A percentile compares a stretch with the other conserved stretches of the same genome.
Evolutionary conservation across 2,329 filamentous ascomycete genomes (phyloP).

Genomic region (Fusarium lyarnte): DNA sequence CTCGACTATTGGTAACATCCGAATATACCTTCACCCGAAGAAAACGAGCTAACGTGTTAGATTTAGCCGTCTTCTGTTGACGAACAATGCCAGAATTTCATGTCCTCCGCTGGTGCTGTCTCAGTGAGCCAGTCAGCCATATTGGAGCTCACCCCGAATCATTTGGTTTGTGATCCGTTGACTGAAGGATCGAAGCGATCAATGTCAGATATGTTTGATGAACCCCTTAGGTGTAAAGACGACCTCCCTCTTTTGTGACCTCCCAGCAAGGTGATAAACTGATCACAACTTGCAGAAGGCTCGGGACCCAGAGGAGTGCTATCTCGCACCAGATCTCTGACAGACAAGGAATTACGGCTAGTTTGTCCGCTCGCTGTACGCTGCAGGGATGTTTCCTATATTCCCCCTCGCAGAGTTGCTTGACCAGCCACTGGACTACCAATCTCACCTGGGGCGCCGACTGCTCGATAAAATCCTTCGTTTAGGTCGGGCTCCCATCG

Average conservation of each 20-base stretch:
- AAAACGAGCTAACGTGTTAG: not conserved
- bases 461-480: constrained; percentile 55
- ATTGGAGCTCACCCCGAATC: not conserved
- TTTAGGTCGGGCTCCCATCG: constrained; percentile 65
- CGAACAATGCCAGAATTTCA: not conserved
- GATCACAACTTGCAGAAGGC: not conserved
- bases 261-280: not conserved
- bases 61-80: not conserved
- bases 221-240: constrained; percentile 5
- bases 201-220: not conserved
- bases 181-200: not conserved
- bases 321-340: constrained; percentile 25
- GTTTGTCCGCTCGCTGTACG: constrained; percentile 10
- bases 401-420: constrained; percentile 48
- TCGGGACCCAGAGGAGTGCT: constrained; percentile 16
- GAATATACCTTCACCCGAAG: not conserved
- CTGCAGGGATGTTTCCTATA: constrained; percentile 44
- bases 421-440: constrained; percentile 69
- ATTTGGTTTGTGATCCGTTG: not conserved
- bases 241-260: constrained; percentile 7
- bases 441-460: constrained; percentile 73
- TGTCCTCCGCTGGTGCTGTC: not conserved
- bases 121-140: not conserved
- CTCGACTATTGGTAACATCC: not conserved
- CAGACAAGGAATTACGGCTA: not conserved